Percentiles rank a stretch among this genome's conserved stretches.
Evolutionary conservation across 805 yeast species (phyloP).

Genomic region (Saturnispora quitensis): DNA sequence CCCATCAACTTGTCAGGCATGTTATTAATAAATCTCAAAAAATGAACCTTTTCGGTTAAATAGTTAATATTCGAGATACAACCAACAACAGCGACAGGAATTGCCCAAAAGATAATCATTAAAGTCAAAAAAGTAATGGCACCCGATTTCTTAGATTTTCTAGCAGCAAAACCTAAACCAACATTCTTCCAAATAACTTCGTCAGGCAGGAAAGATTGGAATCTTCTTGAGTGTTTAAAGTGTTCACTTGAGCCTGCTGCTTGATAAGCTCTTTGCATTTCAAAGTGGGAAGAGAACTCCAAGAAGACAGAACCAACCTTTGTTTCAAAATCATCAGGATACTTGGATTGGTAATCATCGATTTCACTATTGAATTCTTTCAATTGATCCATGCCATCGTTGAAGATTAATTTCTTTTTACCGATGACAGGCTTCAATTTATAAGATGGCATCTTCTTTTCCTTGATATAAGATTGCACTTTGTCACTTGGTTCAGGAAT

Average conservation of each 20-base stretch:
- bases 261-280: constrained; percentile 84
- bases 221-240: constrained; percentile 37
- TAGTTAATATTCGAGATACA: constrained; percentile 77
- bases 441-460: constrained; percentile 79
- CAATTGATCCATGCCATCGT: constrained; percentile 57
- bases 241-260: constrained; percentile 50
- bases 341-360: constrained; percentile 43
- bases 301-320: constrained; percentile 64
- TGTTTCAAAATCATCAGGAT: constrained; percentile 35
- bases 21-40: constrained; percentile 65
- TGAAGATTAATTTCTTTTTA: constrained; percentile 75
- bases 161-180: constrained; percentile 44
- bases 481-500: constrained; percentile 50
- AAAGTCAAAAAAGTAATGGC: constrained; percentile 58
- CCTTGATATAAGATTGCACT: constrained; percentile 51
- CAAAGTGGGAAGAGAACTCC: constrained; percentile 76
- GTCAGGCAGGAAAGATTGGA: constrained; percentile 64
- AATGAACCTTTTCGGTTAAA: constrained; percentile 61
- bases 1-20: constrained; percentile 69
- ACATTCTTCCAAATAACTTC: constrained; percentile 82
- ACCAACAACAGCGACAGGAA: constrained; percentile 98
- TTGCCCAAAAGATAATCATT: constrained; percentile 83
- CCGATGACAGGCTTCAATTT: constrained; percentile 64
- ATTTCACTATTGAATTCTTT: constrained; percentile 65
- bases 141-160: constrained; percentile 45